These are phyloP conservation scores for Fusarium duplospermum DNA, from an alignment of 2,329 filamentous ascomycete genomes.

Conservation along the genomic window DNA sequence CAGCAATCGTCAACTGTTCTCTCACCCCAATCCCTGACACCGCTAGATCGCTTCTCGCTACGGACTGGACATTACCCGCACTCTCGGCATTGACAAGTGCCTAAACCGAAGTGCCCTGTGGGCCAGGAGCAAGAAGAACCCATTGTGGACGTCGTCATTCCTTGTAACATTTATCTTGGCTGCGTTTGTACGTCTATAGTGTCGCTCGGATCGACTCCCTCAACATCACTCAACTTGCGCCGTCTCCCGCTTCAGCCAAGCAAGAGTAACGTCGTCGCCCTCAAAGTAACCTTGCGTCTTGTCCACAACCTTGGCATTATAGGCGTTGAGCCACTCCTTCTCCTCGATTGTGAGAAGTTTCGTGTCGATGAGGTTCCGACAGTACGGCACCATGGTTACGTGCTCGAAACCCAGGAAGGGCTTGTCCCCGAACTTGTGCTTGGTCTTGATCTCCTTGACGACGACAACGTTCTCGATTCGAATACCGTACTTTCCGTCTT, in stretches of 20 bases:
- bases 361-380: slow-evolving; percentile 85
- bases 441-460: slow-evolving; percentile 88
- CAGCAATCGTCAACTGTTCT: neutral
- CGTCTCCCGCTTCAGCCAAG: slow-evolving; percentile 92
- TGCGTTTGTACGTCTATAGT: slow-evolving; percentile 59
- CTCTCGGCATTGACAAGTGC: slow-evolving; percentile 52
- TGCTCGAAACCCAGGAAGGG: slow-evolving; percentile 95
- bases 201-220: slow-evolving; percentile 37
- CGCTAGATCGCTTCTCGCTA: slow-evolving; percentile 56
- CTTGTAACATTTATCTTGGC: slow-evolving; percentile 79
- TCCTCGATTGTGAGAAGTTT: slow-evolving; percentile 78
- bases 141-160: slow-evolving; percentile 76
- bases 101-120: slow-evolving; percentile 55
- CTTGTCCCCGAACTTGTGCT: slow-evolving; percentile 91
- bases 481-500: slow-evolving; percentile 94
- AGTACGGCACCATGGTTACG: slow-evolving; percentile 97
- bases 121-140: slow-evolving; percentile 65
- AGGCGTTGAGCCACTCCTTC: slow-evolving; percentile 87
- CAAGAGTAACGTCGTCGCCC: slow-evolving; percentile 75
- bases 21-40: slow-evolving; percentile 18
- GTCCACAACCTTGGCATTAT: slow-evolving; percentile 82
- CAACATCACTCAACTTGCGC: slow-evolving; percentile 61
- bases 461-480: slow-evolving; percentile 97
- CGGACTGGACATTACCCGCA: slow-evolving; percentile 55
- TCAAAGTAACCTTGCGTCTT: slow-evolving; percentile 85